Conservation (phyloP, 345 rosid species). For the Ricinus communis region DNA sequence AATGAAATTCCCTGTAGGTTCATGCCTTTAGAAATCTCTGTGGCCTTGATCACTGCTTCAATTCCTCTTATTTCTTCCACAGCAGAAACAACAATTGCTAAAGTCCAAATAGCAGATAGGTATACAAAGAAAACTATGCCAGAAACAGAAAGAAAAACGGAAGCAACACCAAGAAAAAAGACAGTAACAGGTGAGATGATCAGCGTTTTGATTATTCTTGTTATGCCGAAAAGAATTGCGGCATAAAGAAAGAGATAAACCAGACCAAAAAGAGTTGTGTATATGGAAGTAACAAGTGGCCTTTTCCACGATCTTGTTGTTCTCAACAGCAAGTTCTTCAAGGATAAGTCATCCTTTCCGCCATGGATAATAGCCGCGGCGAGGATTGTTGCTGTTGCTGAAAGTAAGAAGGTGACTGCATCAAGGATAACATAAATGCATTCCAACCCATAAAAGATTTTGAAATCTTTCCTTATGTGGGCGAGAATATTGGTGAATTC, state of each 20-base stretch:
- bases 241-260: slow-evolving; percentile 26
- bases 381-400: slow-evolving; percentile 27
- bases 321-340: slow-evolving; percentile 27
- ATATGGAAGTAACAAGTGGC: slow-evolving; percentile 42
- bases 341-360: slow-evolving; percentile 19
- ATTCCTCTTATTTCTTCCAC: slow-evolving; percentile 52
- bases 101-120: slow-evolving; percentile 43
- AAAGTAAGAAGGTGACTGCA: slow-evolving; percentile 26
- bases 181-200: background rate
- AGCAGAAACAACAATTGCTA: slow-evolving; percentile 52
- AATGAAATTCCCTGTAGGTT: slow-evolving; percentile 38
- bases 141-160: slow-evolving; percentile 8
- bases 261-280: slow-evolving; percentile 31
- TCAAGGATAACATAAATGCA: slow-evolving; percentile 16
- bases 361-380: slow-evolving; percentile 36
- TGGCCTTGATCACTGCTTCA: slow-evolving; percentile 60
- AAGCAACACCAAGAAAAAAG: background rate
- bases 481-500: slow-evolving; percentile 27
- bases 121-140: slow-evolving; percentile 31
- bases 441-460: slow-evolving; percentile 7
- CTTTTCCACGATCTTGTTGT: slow-evolving; percentile 35
- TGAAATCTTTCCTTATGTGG: slow-evolving; percentile 22
- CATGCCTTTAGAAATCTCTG: slow-evolving; percentile 45
- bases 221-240: too few relatives aligned
- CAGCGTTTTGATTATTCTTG: too few relatives aligned